These are phyloP conservation scores for Aegilops sharonensis DNA, from an alignment of 176 grass and related monocot genomes.

Conservation along the genomic window DNA sequence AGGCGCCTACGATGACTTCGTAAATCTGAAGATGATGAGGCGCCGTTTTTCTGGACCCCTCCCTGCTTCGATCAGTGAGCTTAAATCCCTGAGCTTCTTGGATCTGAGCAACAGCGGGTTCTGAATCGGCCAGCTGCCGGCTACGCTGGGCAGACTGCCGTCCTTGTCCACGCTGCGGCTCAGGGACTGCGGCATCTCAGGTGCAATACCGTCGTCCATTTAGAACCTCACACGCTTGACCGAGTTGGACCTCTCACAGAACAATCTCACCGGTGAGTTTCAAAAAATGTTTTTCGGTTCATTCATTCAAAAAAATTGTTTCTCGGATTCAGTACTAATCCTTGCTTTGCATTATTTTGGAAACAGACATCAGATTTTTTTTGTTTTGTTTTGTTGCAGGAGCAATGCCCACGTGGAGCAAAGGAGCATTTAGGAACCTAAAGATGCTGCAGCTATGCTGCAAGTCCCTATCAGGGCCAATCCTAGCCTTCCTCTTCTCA, in stretches of 20 bases:
- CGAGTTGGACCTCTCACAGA: slow-evolving; percentile 20
- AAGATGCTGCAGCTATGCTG: slow-evolving; percentile 39
- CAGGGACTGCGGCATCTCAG: slow-evolving; percentile 2
- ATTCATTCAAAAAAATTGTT: neutral
- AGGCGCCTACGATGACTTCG: no score
- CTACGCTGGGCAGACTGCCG: slow-evolving; percentile 7
- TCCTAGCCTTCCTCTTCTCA: slow-evolving; percentile 44
- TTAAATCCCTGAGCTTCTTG: slow-evolving; percentile 18
- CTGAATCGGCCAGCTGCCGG: neutral
- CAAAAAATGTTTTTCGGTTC: neutral
- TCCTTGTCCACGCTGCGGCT: slow-evolving; percentile 22
- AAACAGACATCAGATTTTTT: neutral
- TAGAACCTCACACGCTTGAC: neutral
- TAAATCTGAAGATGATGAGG: no score
- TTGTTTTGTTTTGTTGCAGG: slow-evolving; percentile 23
- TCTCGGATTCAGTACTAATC: no score
- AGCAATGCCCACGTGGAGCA: slow-evolving; percentile 5
- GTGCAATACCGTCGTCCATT: slow-evolving; percentile 1
- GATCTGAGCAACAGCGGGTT: slow-evolving; percentile 29
- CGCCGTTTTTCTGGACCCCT: neutral
- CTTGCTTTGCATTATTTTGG: neutral
- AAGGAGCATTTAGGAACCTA: slow-evolving; percentile 41
- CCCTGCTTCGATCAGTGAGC: slow-evolving; percentile 4
- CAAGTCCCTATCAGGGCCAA: slow-evolving; percentile 49
- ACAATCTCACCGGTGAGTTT: slow-evolving; percentile 31